Percentiles rank a stretch among this genome's conserved stretches.
Conservation (phyloP, 148 eudicot species). For the Camellia granthamiana region DNA sequence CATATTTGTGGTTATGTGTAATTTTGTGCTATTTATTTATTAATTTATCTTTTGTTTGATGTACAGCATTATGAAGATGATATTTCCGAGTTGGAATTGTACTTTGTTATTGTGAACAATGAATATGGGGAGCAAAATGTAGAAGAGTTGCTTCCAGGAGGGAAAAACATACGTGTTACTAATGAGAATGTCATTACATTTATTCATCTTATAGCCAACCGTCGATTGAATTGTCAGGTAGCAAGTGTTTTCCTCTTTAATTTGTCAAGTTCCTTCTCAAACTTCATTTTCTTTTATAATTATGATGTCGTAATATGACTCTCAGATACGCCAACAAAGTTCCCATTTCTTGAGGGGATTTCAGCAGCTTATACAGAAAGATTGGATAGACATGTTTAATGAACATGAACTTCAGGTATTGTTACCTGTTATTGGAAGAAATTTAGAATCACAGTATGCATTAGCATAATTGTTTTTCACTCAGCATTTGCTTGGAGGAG, state of each 20-base stretch:
- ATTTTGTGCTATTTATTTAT: neutral
- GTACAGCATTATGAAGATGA: constrained; percentile 82
- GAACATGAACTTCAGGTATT: constrained; percentile 98
- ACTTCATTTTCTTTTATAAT: neutral
- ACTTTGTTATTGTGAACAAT: constrained; percentile 86
- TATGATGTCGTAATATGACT: constrained; percentile 1
- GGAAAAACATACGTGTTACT: constrained; percentile 75
- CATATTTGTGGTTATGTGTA: neutral
- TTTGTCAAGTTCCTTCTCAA: constrained; percentile 7
- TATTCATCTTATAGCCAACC: constrained; percentile 85
- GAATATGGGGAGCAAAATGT: constrained; percentile 96
- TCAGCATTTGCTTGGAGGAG: neutral
- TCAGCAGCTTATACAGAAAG: constrained; percentile 85
- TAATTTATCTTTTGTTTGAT: neutral
- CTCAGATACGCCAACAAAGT: constrained; percentile 97
- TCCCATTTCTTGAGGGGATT: constrained; percentile 80
- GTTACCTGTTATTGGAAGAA: neutral
- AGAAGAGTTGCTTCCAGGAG: constrained; percentile 84
- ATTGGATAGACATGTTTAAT: constrained; percentile 98
- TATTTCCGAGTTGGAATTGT: constrained; percentile 73
- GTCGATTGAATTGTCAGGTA: constrained; percentile 93
- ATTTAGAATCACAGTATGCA: neutral
- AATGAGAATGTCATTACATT: constrained; percentile 85
- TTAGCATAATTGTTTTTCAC: neutral
- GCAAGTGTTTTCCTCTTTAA: neutral